phyloP scores from a whole-genome alignment of 768 basidiomycete species.

The Chiua virens region DNA sequence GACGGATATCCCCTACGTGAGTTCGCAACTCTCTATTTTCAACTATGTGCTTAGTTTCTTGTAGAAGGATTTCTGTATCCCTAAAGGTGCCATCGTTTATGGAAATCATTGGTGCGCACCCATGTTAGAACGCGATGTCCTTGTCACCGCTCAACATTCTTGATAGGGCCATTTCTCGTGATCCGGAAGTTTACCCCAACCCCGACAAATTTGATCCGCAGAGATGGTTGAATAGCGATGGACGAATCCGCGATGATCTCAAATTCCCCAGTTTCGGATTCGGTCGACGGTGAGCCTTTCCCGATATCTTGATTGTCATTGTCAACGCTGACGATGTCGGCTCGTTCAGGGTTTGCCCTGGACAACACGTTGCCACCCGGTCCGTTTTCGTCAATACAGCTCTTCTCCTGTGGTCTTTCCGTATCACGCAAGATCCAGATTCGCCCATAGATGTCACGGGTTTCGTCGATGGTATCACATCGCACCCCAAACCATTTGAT shows the following conservation, averaged over 20 bases:
- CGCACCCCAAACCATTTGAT: constrained; percentile 62
- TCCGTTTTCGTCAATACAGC: constrained; percentile 69
- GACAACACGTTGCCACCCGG: constrained; percentile 58
- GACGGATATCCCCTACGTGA: constrained; percentile 62
- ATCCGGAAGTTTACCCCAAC: constrained; percentile 56
- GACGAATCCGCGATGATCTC: constrained; percentile 50
- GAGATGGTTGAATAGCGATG: constrained; percentile 47
- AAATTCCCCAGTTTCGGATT: constrained; percentile 58
- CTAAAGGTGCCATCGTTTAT: constrained; percentile 36
- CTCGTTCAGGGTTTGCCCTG: constrained; percentile 58
- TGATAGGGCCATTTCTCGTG: constrained; percentile 53
- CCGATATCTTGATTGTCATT: not conserved
- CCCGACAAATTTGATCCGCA: constrained; percentile 60
- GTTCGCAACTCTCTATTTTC: constrained; percentile 2
- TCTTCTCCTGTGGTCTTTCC: constrained; percentile 66
- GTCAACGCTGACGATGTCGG: not conserved
- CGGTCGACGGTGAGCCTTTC: constrained; percentile 38
- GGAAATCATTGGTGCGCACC: constrained; percentile 36
- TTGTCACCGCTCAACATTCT: not conserved
- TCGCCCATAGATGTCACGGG: constrained; percentile 59
- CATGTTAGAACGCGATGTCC: not conserved
- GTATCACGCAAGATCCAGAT: constrained; percentile 47
- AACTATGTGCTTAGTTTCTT: constrained; percentile 2
- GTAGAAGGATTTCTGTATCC: constrained; percentile 37
- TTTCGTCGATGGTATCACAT: constrained; percentile 64